Evolutionary conservation across 805 yeast genomes (phyloP), one percentile per base, ranked within the genome.

Genomic region (Zygoascus tannicola): DNA sequence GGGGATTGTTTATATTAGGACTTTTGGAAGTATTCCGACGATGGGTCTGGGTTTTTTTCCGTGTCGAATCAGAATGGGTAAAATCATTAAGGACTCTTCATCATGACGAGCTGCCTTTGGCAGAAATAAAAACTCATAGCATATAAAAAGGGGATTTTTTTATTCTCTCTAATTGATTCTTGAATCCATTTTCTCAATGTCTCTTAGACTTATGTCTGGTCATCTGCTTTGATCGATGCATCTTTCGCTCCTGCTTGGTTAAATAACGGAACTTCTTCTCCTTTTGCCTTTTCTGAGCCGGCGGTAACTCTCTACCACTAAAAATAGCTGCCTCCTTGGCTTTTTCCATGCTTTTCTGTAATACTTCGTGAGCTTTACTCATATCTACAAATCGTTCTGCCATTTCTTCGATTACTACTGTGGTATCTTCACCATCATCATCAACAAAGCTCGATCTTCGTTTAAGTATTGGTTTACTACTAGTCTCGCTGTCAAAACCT

Each of bases 241-340:
- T 63, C 54, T 67, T 78, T 64, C 97, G 75, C 64, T 87, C 96
- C 22, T 70, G 65, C 62, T 86, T 85, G 40, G 92, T 76, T 61
- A 88, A 71, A 55, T 88, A 90, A 65, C 96, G 77, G 58, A 87
- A 87, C 72, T 88, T 88, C 72, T 78, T 81, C 73, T 81, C 81
- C 64, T 50, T 51, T 49, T 56, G 56, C 47, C 50, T 51, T 48
- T 55, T 56, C 21, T 53, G 51, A 37, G 55, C 51, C 33, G 44
- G 45, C 41, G 39, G 43, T 30, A 43, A 43, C 16, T 45, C 56
- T 48, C 22, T 73, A 35, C 70, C 62, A 51, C 70, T 73, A 15
- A 84, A 78, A 60, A 51, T 74, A 1, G 95, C 97, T 56, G 90
- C 87, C 58, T 84, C 77, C 54, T 81, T 77, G 1, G 97, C 97